Evolutionary conservation across 2,329 filamentous ascomycete species (phyloP).

Genomic region (Dendrostoma leiphaemia): DNA sequence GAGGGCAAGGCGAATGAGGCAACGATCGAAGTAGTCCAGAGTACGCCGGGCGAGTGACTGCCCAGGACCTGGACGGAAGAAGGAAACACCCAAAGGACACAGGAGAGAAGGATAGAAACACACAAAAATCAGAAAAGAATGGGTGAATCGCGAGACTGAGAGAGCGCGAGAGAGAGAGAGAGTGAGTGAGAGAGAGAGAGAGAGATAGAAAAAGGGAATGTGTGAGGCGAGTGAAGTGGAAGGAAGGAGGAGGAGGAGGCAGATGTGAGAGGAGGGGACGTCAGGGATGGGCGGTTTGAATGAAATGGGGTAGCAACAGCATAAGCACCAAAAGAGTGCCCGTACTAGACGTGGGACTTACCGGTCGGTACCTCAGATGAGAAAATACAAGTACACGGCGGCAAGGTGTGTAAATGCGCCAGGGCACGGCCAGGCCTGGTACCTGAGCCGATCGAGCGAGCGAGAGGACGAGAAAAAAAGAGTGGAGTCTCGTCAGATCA

Average conservation of each 20-base stretch:
- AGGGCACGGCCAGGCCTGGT: neutral
- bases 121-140: constrained; percentile 2
- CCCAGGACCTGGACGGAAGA: neutral
- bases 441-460: neutral
- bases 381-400: neutral
- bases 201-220: neutral
- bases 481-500: neutral
- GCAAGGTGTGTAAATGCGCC: neutral
- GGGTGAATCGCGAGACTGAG: constrained; percentile 8
- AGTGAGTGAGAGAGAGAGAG: neutral
- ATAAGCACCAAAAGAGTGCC: neutral
- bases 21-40: constrained; percentile 2
- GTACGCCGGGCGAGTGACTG: constrained; percentile 8
- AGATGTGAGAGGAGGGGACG: neutral
- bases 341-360: neutral
- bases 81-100: constrained; percentile 11
- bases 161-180: constrained; percentile 1
- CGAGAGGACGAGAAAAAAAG: neutral
- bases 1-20: neutral
- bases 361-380: neutral
- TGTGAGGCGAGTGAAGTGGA: neutral
- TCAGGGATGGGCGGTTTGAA: constrained; percentile 4
- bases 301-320: neutral
- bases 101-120: constrained; percentile 5
- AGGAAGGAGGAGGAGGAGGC: constrained; percentile 2